Percentiles rank a stretch among this genome's conserved stretches.
Conservation (phyloP, 441 rosid genomes). For the Sinapis alba region DNA sequence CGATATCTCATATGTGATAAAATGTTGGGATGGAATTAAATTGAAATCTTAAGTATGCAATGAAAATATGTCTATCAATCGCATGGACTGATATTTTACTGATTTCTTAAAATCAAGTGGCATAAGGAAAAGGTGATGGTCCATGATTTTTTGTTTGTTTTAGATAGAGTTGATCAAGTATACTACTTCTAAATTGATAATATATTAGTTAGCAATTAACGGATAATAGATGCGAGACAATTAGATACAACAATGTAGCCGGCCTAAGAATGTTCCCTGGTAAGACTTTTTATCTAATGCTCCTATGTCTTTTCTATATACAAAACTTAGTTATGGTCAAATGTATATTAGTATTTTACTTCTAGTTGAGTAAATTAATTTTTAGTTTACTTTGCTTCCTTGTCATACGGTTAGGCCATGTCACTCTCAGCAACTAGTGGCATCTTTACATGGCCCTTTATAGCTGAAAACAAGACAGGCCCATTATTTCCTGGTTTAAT, state of each 20-base stretch:
- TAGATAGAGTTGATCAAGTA: neutral
- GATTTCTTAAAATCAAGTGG: conserved; percentile 19
- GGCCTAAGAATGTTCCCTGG: conserved; percentile 16
- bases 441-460: conserved; percentile 3
- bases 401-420: conserved; percentile 11
- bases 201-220: neutral
- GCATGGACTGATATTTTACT: neutral
- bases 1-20: neutral
- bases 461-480: neutral
- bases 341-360: conserved; percentile 7
- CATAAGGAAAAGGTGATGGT: conserved; percentile 9
- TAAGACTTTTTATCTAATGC: neutral
- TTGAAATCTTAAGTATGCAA: neutral
- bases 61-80: neutral
- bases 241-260: conserved; percentile 10
- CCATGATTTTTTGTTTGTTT: neutral
- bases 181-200: conserved; percentile 5
- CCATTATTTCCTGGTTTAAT: neutral
- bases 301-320: neutral
- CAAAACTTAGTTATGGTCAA: conserved; percentile 17
- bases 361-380: conserved; percentile 4
- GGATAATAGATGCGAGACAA: conserved; percentile 9
- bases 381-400: conserved; percentile 6
- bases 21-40: neutral
- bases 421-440: conserved; percentile 6